phyloP scores from a whole-genome alignment of 2,329 filamentous ascomycete species.

The Talaromyces sp. region DNA sequence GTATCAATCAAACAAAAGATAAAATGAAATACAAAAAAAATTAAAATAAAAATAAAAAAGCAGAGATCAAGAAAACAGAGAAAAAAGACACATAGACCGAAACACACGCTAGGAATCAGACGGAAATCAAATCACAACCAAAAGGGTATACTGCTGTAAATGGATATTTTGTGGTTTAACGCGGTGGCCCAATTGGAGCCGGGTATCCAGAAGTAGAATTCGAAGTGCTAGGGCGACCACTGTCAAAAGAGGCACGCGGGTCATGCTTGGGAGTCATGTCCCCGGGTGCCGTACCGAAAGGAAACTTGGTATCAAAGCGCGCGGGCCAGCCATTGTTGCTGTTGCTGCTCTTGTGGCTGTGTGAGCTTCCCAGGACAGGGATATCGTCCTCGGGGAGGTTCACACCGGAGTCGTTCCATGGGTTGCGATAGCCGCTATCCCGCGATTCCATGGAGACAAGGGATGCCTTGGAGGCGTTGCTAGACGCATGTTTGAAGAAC shows the following conservation, averaged over 20 bases:
- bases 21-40: conserved; percentile 12
- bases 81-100: conserved; percentile 20
- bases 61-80: conserved; percentile 11
- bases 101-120: conserved; percentile 43
- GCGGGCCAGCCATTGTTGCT: conserved; percentile 53
- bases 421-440: conserved; percentile 92
- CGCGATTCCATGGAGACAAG: conserved; percentile 95
- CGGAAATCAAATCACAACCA: conserved; percentile 42
- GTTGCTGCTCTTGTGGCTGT: conserved; percentile 68
- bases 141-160: conserved; percentile 51
- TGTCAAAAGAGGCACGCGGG: conserved; percentile 82
- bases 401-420: conserved; percentile 97
- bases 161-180: conserved; percentile 64
- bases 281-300: conserved; percentile 66
- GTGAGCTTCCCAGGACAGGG: conserved; percentile 54
- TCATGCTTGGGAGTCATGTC: conserved; percentile 83
- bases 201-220: conserved; percentile 98
- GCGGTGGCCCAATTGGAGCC: conserved; percentile 85
- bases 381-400: conserved; percentile 86
- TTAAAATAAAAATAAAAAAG: conserved; percentile 17
- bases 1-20: conserved; percentile 29
- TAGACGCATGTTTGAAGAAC: conserved; percentile 89
- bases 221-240: conserved; percentile 89
- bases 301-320: conserved; percentile 65
- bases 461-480: conserved; percentile 89